Conservation (phyloP, 192 early-diverging fungal species). For the Coemansia sp. region DNA sequence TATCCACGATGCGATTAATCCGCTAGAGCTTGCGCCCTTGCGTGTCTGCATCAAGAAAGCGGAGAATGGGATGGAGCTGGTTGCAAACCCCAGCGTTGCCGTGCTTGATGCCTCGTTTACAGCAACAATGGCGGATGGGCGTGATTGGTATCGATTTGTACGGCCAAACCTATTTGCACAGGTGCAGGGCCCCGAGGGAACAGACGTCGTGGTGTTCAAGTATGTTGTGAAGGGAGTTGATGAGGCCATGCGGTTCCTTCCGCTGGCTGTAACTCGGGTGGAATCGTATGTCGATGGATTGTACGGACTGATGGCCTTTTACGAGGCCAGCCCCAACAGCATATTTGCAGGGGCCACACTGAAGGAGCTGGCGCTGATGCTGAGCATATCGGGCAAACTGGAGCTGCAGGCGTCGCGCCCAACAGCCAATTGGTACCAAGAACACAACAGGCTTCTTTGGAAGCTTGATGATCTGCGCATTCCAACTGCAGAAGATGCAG, state of each 20-base stretch:
- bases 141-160: conserved; percentile 54
- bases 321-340: conserved; percentile 28
- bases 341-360: conserved; percentile 31
- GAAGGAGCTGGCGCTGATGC: conserved; percentile 24
- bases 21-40: conserved; percentile 50
- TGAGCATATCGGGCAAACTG: conserved; percentile 33
- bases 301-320: conserved; percentile 32
- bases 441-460: conserved; percentile 48
- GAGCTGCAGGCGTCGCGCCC: conserved; percentile 40
- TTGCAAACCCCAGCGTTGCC: conserved; percentile 47
- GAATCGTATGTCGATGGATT: conserved; percentile 1
- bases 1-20: conserved; percentile 24
- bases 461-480: conserved; percentile 29
- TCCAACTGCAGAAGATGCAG: conserved; percentile 3
- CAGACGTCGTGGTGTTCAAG: conserved; percentile 43
- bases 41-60: conserved; percentile 36
- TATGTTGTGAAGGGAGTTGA: conserved; percentile 20
- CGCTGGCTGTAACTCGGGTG: conserved; percentile 3
- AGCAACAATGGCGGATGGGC: conserved; percentile 18
- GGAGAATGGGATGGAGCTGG: conserved; percentile 21
- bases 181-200: conserved; percentile 8
- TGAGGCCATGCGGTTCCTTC: conserved; percentile 10
- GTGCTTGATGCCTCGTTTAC: conserved; percentile 42
- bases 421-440: conserved; percentile 41
- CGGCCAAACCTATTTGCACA: conserved; percentile 51